Conservation (phyloP, 208 protist species). For the Wallacemonas collosoma region DNA sequence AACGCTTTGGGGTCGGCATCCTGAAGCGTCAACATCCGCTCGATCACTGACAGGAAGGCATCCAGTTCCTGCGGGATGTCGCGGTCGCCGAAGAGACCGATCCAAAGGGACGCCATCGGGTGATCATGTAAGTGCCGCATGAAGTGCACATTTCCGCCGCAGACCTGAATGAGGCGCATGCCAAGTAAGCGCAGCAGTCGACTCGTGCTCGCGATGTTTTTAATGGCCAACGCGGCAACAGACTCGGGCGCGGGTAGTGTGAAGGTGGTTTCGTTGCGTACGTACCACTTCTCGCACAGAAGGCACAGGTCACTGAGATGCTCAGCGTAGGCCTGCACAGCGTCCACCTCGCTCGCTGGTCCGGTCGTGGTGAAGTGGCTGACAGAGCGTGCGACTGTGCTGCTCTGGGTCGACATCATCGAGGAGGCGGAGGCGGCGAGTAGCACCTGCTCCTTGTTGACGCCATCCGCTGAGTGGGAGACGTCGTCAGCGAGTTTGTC, state of each 20-base stretch:
- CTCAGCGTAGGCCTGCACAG: constrained; percentile 42
- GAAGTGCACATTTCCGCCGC: constrained; percentile 52
- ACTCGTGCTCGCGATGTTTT: constrained; percentile 69
- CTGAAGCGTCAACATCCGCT: constrained; percentile 56
- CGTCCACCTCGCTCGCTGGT: not conserved
- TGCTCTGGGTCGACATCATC: constrained; percentile 10
- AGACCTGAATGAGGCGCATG: constrained; percentile 60
- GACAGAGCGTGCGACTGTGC: not conserved
- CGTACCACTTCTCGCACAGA: constrained; percentile 73
- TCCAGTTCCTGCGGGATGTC: constrained; percentile 70
- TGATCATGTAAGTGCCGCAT: constrained; percentile 35
- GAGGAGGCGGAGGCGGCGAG: constrained; percentile 10
- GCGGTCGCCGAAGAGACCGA: constrained; percentile 75
- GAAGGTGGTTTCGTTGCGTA: constrained; percentile 59
- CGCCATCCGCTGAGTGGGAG: not conserved
- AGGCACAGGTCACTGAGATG: constrained; percentile 79
- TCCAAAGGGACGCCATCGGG: constrained; percentile 38
- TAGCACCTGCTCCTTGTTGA: constrained; percentile 13
- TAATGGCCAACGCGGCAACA: constrained; percentile 41
- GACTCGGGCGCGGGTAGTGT: constrained; percentile 45
- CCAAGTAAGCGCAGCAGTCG: constrained; percentile 79
- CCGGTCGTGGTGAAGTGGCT: constrained; percentile 15
- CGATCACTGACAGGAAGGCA: constrained; percentile 57
- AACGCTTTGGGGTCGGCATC: constrained; percentile 46
- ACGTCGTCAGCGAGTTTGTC: not conserved